These are phyloP conservation scores for Pleurostoma richardsiae DNA, from an alignment of 2,329 filamentous ascomycete species.

Conservation along the genomic window DNA sequence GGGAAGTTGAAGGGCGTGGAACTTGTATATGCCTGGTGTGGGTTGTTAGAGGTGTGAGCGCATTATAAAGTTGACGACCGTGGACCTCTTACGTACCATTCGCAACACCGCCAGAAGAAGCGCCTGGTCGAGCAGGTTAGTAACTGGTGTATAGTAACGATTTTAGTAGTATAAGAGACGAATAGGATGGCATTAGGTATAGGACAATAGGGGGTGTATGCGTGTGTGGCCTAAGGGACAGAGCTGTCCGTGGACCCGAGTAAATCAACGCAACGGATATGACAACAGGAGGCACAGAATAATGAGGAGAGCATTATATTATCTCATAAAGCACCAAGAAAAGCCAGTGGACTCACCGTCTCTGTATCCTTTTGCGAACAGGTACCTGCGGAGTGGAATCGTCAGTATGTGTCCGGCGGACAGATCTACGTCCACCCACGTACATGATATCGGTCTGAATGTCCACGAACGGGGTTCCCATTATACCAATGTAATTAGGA, in stretches of 20 bases:
- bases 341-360: slow-evolving; percentile 4
- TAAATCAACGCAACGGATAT: too few species aligned
- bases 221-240: too few species aligned
- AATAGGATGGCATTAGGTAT: too few species aligned
- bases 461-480: slow-evolving; percentile 40
- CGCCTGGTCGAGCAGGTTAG: background rate
- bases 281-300: too few species aligned
- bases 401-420: background rate
- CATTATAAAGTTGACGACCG: too few species aligned
- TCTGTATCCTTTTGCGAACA: slow-evolving; percentile 35
- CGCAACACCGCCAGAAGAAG: slow-evolving; percentile 12
- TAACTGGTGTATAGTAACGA: too few species aligned
- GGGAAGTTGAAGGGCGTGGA: slow-evolving; percentile 30
- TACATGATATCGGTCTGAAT: slow-evolving; percentile 33
- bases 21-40: slow-evolving; percentile 24
- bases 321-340: too few species aligned
- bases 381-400: slow-evolving; percentile 17
- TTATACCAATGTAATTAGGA: slow-evolving; percentile 38
- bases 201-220: too few species aligned
- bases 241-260: too few species aligned
- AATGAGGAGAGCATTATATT: too few species aligned
- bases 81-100: slow-evolving; percentile 18
- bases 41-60: too few species aligned
- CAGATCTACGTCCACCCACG: slow-evolving; percentile 2
- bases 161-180: too few species aligned